A percentile compares a stretch with the other conserved stretches of the same genome.
These are phyloP conservation scores for Zizania palustris DNA, from an alignment of 202 grass and related monocot species.

Conservation along the genomic window DNA sequence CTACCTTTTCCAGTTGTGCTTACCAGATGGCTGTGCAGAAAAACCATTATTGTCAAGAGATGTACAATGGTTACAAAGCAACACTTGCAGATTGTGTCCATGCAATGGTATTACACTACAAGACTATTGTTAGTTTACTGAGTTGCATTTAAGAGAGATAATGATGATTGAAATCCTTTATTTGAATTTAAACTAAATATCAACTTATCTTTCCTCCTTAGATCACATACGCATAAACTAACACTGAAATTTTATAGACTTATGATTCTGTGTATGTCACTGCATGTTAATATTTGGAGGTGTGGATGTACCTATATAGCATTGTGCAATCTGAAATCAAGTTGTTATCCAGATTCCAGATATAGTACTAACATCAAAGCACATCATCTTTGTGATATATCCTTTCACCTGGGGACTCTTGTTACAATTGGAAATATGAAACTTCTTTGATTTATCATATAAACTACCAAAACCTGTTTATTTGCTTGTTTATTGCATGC, in stretches of 20 bases:
- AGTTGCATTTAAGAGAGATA: neutral
- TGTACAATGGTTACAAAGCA: slow-evolving; percentile 51
- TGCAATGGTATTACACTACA: slow-evolving; percentile 46
- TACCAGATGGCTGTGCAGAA: slow-evolving; percentile 58
- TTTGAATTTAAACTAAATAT: slow-evolving; percentile 21
- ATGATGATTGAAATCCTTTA: neutral
- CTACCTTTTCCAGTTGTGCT: slow-evolving; percentile 47
- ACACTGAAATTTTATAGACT: neutral
- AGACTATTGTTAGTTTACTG: slow-evolving; percentile 10
- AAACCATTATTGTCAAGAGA: slow-evolving; percentile 48
- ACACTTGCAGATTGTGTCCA: slow-evolving; percentile 45
- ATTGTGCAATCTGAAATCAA: neutral
- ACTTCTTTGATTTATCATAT: neutral
- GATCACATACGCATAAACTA: neutral
- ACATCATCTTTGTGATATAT: neutral
- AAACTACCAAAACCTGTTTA: neutral
- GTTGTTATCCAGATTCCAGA: neutral
- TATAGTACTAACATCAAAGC: neutral
- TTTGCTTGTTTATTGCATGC: neutral
- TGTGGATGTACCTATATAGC: neutral
- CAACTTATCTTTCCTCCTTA: neutral
- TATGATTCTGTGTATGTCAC: slow-evolving; percentile 3
- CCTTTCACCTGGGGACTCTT: neutral
- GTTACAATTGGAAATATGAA: slow-evolving; percentile 3
- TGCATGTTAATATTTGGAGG: neutral